A percentile compares a stretch with the other conserved stretches of the same genome.
Conservation (phyloP, 2,329 filamentous ascomycete genomes). For the Pestalotiopsis sp. region DNA sequence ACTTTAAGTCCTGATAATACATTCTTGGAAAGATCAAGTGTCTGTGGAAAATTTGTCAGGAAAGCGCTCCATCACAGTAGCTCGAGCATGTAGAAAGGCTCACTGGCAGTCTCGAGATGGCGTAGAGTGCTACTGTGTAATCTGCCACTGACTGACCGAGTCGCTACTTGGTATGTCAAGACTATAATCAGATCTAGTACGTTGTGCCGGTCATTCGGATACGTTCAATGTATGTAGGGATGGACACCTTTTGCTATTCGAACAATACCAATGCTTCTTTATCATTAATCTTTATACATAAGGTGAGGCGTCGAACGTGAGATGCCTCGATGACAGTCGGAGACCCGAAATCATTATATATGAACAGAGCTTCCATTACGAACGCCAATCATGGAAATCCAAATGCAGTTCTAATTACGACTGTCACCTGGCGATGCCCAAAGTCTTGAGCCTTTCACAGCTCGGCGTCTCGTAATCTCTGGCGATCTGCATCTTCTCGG, state of each 20-base stretch:
- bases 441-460: constrained; percentile 53
- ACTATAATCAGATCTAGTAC: too few species aligned
- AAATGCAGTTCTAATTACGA: neutral
- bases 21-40: too few species aligned
- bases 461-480: constrained; percentile 52
- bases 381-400: neutral
- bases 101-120: too few species aligned
- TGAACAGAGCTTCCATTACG: neutral
- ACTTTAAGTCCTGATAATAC: too few species aligned
- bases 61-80: too few species aligned
- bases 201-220: too few species aligned
- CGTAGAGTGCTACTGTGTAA: too few species aligned
- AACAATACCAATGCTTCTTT: neutral
- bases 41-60: too few species aligned
- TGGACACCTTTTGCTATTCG: neutral
- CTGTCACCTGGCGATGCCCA: constrained; percentile 34
- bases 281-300: neutral
- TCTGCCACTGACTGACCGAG: too few species aligned
- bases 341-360: neutral
- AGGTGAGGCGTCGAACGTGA: neutral
- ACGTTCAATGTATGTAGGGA: too few species aligned
- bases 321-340: neutral
- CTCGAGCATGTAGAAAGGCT: too few species aligned
- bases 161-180: too few species aligned
- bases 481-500: constrained; percentile 77